Base-by-base conservation (phyloP, 192 early-diverging fungal genomes). In the Rhizoclosmatium globosum region DNA sequence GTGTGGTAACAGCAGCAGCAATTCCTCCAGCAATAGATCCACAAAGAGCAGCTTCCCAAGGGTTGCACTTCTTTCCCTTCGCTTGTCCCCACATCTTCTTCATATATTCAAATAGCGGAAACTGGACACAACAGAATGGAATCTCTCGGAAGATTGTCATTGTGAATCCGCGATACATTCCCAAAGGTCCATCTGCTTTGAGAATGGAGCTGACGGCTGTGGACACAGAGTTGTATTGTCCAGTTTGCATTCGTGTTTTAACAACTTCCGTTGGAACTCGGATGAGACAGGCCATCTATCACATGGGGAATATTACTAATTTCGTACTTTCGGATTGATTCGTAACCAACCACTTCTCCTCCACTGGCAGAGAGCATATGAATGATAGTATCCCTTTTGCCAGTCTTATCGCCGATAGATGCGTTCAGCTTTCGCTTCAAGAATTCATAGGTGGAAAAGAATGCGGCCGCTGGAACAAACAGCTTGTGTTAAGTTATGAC, bases 71-170 rank as follows among this genome's bases (percentile, higher is more conserved):
- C 41, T 89, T 78, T 4, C 88, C 81, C 6, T 90, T 82, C 3
- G 81, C 23, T n/a, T 60, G 6, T 3, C 43, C 50, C 80, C 79
- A 86, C 23, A 47, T 38, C 64, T 78, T 78, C 82, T 97, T 99
- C 64, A 97, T 85, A 47, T 88, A 92, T 84, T 99, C 97, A 80
- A 96, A 99, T 50, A 99, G 78, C 4, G 97, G 95, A 81, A 99
- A 99, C 82, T 99, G 97, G 45, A 99, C 93, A 82, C 95, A 97
- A 0, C 96, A 91, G 79, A 99, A 99, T 21, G 97, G 97, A 78
- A 99, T 97, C 87, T 99, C 97, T 50, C 97, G 89, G 74, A 95
- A 94, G 3, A 99, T 92, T 31, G 95, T 96, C 62, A 94, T 95
- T 64, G 93, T 81, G 76, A 94, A 99, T 4, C 97, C 97, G 31